Percentiles rank a stretch among this genome's conserved stretches.
Conservation (phyloP, 345 rosid species). For the Eucalyptus urophylla region DNA sequence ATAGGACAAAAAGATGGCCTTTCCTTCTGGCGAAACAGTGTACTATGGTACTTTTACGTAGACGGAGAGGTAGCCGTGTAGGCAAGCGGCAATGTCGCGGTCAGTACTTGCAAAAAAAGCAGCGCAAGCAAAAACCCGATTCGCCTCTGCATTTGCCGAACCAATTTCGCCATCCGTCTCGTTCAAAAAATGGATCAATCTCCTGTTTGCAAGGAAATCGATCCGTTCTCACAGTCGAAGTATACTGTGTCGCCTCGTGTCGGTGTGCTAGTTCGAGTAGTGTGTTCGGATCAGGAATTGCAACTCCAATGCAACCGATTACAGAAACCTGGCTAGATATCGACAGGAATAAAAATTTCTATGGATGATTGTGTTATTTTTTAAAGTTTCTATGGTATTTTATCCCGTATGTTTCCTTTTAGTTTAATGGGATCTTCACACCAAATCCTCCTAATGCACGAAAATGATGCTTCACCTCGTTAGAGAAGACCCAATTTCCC, state of each 20-base stretch:
- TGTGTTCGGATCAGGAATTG: not conserved
- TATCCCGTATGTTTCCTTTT: not conserved
- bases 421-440: not conserved
- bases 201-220: not conserved
- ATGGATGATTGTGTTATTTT: not conserved
- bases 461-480: not conserved
- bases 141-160: not conserved
- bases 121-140: not conserved
- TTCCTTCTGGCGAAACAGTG: not conserved
- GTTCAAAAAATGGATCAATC: not conserved
- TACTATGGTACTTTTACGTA: not conserved
- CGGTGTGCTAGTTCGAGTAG: accelerated
- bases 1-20: not conserved
- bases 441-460: not conserved
- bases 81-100: not conserved
- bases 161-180: not conserved
- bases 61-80: not conserved
- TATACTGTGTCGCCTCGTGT: not conserved
- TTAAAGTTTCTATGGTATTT: not conserved
- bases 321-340: not conserved
- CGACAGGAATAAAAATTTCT: accelerated
- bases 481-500: not conserved
- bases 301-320: not conserved
- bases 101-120: not conserved
- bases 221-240: accelerated